Evolutionary conservation across 129 eudicot species (phyloP).

Genomic region (Silybum marianum): DNA sequence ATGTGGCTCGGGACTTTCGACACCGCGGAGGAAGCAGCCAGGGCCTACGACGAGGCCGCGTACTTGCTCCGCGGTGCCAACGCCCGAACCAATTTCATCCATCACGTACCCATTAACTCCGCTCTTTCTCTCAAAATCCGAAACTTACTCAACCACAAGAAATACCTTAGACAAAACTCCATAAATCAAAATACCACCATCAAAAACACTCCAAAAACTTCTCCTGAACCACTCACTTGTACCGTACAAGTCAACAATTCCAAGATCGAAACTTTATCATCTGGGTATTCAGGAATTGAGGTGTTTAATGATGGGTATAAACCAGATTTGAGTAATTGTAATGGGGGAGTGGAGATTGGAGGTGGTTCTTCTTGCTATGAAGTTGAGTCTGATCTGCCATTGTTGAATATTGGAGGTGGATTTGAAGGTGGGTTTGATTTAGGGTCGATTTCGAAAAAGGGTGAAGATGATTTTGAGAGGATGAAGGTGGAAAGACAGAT

Average conservation of each 20-base stretch:
- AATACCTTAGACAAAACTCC: constrained; percentile 39
- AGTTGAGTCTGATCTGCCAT: constrained; percentile 18
- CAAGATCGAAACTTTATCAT: constrained; percentile 33
- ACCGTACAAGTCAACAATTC: constrained; percentile 23
- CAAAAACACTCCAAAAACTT: constrained; percentile 18
- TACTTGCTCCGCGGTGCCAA: constrained; percentile 70
- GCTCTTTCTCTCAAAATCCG: constrained; percentile 66
- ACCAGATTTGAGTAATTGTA: constrained; percentile 59
- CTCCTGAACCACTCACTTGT: neutral
- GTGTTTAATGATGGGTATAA: constrained; percentile 48
- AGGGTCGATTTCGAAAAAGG: constrained; percentile 8
- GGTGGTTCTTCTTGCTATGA: constrained; percentile 29
- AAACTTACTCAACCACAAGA: constrained; percentile 64
- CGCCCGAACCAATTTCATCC: constrained; percentile 63
- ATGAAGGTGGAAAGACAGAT: constrained; percentile 84
- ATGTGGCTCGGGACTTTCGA: constrained; percentile 85
- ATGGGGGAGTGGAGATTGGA: constrained; percentile 28
- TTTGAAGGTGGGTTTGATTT: constrained; percentile 37
- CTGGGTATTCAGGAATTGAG: constrained; percentile 34
- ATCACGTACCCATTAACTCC: constrained; percentile 49
- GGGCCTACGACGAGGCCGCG: constrained; percentile 76
- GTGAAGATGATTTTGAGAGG: constrained; percentile 55
- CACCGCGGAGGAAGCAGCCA: constrained; percentile 78
- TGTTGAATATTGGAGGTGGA: constrained; percentile 20
- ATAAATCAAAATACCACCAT: constrained; percentile 21